Conservation (phyloP, 768 basidiomycete species). For the Suillus decipiens region DNA sequence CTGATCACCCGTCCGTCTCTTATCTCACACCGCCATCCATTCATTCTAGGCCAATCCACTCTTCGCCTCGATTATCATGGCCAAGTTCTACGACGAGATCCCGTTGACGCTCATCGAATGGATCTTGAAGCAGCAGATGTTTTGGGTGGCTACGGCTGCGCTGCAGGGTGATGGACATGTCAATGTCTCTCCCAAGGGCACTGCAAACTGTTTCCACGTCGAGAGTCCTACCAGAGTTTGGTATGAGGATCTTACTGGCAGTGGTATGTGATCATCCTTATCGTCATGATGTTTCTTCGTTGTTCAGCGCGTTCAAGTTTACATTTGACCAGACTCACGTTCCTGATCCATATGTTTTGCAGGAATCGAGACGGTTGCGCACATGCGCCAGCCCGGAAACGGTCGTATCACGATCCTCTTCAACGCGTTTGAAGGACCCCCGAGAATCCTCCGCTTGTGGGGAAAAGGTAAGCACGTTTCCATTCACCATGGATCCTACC, state of each 20-base stretch:
- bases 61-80: slow-evolving; percentile 41
- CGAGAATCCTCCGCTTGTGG: slow-evolving; percentile 59
- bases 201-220: slow-evolving; percentile 61
- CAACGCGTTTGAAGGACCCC: slow-evolving; percentile 59
- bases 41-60: neutral
- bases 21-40: neutral
- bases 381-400: slow-evolving; percentile 57
- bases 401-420: slow-evolving; percentile 63
- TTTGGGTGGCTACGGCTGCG: slow-evolving; percentile 73
- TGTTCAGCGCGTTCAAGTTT: neutral
- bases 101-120: slow-evolving; percentile 54
- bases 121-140: slow-evolving; percentile 64
- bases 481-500: neutral
- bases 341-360: neutral
- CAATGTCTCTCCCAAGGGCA: slow-evolving; percentile 70
- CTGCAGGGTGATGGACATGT: slow-evolving; percentile 57
- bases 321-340: neutral
- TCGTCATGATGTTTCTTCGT: neutral
- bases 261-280: slow-evolving; percentile 44
- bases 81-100: slow-evolving; percentile 56
- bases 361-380: slow-evolving; percentile 62
- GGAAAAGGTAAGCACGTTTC: slow-evolving; percentile 47
- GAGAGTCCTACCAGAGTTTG: slow-evolving; percentile 55
- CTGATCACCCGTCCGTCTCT: neutral
- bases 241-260: slow-evolving; percentile 77